phyloP scores from a whole-genome alignment of 768 basidiomycete genomes.

The Hemileccinum impolitum region DNA sequence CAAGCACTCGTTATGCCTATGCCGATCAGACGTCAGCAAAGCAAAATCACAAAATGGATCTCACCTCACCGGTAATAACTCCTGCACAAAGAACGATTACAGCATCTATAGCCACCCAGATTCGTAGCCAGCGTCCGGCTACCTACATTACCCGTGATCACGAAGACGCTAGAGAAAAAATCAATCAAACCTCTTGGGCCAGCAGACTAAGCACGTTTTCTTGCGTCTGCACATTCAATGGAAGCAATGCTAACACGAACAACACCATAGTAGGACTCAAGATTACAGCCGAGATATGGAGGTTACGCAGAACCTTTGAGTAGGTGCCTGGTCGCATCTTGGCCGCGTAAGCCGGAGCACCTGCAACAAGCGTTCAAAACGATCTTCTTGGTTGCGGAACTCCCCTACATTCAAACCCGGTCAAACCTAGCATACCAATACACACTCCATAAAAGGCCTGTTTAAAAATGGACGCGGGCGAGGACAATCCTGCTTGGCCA shows the following conservation, averaged over 20 bases:
- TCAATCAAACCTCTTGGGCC: conserved; percentile 46
- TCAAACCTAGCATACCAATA: conserved; percentile 67
- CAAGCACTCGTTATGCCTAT: conserved; percentile 56
- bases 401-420: conserved; percentile 61
- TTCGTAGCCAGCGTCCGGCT: conserved; percentile 59
- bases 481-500: conserved; percentile 29
- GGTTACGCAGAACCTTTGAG: conserved; percentile 59
- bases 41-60: not conserved
- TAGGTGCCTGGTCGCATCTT: conserved; percentile 55
- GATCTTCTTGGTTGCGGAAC: not conserved
- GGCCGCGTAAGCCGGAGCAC: conserved; percentile 63
- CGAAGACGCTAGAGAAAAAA: not conserved
- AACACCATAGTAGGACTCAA: conserved; percentile 57
- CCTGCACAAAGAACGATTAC: conserved; percentile 71
- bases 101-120: conserved; percentile 63
- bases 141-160: conserved; percentile 33
- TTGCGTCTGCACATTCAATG: conserved; percentile 43
- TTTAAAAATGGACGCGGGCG: conserved; percentile 32
- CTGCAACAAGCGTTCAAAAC: conserved; percentile 24
- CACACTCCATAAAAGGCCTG: conserved; percentile 67
- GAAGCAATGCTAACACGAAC: conserved; percentile 57
- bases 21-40: conserved; percentile 1
- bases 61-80: conserved; percentile 55
- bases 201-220: conserved; percentile 67
- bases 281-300: conserved; percentile 57